Evolutionary conservation across 148 eudicot genomes (phyloP).

Genomic region (Silene conica): DNA sequence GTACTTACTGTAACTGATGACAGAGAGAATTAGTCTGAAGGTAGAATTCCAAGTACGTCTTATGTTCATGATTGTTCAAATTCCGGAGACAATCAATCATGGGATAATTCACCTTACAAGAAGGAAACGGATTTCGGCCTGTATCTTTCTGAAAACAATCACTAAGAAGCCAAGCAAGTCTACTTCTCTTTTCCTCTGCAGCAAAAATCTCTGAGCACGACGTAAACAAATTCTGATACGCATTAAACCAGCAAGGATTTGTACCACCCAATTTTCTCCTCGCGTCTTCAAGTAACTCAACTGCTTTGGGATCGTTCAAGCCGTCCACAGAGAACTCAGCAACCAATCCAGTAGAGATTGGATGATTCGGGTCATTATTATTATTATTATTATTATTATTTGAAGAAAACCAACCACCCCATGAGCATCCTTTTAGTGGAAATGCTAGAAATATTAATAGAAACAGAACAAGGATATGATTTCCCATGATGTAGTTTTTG

Average conservation of each 20-base stretch:
- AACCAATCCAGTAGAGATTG: slow-evolving; percentile 10
- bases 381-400: no score
- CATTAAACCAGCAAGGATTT: slow-evolving; percentile 56
- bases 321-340: slow-evolving; percentile 50
- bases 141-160: slow-evolving; percentile 74
- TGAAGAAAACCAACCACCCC: slow-evolving; percentile 37
- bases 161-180: slow-evolving; percentile 79
- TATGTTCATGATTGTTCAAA: slow-evolving; percentile 43
- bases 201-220: slow-evolving; percentile 68
- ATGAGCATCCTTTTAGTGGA: slow-evolving; percentile 12
- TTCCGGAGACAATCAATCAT: slow-evolving; percentile 52
- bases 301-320: slow-evolving; percentile 40
- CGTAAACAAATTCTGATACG: slow-evolving; percentile 52
- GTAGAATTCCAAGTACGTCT: slow-evolving; percentile 51
- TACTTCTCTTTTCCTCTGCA: slow-evolving; percentile 48
- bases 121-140: slow-evolving; percentile 53
- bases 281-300: slow-evolving; percentile 41
- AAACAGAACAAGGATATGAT: background rate
- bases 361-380: background rate
- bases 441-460: background rate
- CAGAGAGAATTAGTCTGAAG: slow-evolving; percentile 66
- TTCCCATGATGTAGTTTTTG: slow-evolving; percentile 2
- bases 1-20: slow-evolving; percentile 68
- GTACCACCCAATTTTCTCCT: slow-evolving; percentile 34
- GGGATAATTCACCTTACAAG: slow-evolving; percentile 35